phyloP scores from a whole-genome alignment of 257 asterid species.

The Schizonepeta tenuifolia region DNA sequence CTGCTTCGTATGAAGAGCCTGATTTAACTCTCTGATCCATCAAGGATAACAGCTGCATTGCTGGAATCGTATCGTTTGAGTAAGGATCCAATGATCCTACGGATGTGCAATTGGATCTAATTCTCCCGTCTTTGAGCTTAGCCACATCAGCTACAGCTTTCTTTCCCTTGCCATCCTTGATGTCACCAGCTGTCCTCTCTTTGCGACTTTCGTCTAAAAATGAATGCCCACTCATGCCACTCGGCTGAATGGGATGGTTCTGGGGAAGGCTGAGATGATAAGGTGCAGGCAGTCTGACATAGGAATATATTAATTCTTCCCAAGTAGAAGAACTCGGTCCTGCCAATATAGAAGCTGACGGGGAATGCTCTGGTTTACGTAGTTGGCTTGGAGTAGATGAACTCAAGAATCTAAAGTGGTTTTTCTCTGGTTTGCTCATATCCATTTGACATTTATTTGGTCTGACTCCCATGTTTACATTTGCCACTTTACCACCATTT shows the following conservation, averaged over 20 bases:
- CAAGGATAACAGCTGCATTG: conserved; percentile 76
- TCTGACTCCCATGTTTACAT: conserved; percentile 33
- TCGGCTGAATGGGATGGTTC: conserved; percentile 37
- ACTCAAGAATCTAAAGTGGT: conserved; percentile 42
- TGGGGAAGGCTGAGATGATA: conserved; percentile 41
- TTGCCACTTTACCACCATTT: conserved; percentile 26
- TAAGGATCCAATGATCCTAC: conserved; percentile 53
- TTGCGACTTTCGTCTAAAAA: conserved; percentile 35
- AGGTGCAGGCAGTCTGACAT: conserved; percentile 34
- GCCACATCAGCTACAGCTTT: conserved; percentile 20
- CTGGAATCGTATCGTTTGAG: conserved; percentile 70
- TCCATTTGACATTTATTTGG: conserved; percentile 30
- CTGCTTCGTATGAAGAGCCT: conserved; percentile 42
- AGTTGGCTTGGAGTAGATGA: conserved; percentile 46
- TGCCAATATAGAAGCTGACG: conserved; percentile 42
- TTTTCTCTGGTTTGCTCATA: conserved; percentile 28
- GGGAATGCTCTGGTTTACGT: conserved; percentile 39
- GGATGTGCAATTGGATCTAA: conserved; percentile 33
- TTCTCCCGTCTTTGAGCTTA: conserved; percentile 33
- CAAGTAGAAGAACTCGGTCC: conserved; percentile 37
- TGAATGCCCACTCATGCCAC: conserved; percentile 18
- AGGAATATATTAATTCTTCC: conserved; percentile 40
- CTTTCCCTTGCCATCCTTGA: conserved; percentile 28
- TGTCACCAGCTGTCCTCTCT: conserved; percentile 38
- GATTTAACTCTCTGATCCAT: conserved; percentile 61